These are phyloP conservation scores for Metarhizium humberi DNA, from an alignment of 2,329 filamentous ascomycete genomes.

Conservation along the genomic window DNA sequence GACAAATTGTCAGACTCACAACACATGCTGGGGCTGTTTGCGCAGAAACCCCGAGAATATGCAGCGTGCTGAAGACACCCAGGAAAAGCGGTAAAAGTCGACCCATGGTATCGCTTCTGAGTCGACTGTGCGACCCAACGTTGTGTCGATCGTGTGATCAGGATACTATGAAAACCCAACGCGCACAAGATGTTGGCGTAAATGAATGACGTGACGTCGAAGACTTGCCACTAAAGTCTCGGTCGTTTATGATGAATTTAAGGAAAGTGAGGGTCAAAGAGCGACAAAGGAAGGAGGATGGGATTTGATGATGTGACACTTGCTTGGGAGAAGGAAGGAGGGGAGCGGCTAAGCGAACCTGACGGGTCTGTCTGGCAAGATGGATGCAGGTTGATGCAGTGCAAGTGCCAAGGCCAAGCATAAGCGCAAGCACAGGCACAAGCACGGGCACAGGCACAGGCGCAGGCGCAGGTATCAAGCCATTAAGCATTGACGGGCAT, in stretches of 20 bases:
- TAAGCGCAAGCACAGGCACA: background rate
- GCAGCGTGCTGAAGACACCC: conserved; percentile 19
- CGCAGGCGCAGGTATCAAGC: background rate
- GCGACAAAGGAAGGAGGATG: background rate
- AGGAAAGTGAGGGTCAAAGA: background rate
- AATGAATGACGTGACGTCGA: no score
- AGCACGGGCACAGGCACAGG: background rate
- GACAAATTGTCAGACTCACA: conserved; percentile 16
- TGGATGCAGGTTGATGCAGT: background rate
- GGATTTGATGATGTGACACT: background rate
- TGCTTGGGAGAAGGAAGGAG: background rate
- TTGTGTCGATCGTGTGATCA: background rate
- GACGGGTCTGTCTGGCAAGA: background rate
- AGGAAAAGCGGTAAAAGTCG: conserved; percentile 10
- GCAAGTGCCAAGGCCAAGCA: background rate
- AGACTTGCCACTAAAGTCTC: no score
- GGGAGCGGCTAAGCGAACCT: background rate
- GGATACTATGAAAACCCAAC: conserved; percentile 1
- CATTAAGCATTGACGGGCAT: no score
- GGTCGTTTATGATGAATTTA: no score
- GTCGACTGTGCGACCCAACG: background rate
- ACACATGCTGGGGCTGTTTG: conserved; percentile 17
- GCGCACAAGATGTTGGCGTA: no score
- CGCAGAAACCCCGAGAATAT: conserved; percentile 16
- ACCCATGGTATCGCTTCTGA: conserved; percentile 2